These are phyloP conservation scores for Sclerotinia borealis DNA, from an alignment of 2,329 filamentous ascomycete species.

Conservation along the genomic window DNA sequence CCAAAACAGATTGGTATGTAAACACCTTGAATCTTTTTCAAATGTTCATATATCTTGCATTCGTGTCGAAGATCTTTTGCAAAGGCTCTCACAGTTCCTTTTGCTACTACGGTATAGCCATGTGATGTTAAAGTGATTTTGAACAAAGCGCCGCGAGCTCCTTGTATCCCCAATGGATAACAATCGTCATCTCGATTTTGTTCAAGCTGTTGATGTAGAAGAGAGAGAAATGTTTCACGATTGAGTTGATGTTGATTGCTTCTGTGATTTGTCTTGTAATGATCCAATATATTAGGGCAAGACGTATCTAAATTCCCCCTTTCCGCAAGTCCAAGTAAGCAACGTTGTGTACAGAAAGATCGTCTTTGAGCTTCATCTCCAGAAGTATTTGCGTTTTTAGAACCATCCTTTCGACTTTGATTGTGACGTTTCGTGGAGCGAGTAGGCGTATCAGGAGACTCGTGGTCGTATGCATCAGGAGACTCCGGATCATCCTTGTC, in stretches of 20 bases:
- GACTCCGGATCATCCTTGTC: background rate
- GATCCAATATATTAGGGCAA: background rate
- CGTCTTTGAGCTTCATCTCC: no score
- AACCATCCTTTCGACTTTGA: background rate
- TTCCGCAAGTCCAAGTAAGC: background rate
- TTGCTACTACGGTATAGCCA: background rate
- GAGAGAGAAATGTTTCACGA: background rate
- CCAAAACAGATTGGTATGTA: background rate
- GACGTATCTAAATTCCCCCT: background rate
- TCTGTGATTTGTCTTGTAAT: background rate
- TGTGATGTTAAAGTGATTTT: background rate
- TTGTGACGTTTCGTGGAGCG: background rate
- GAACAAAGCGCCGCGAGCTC: background rate
- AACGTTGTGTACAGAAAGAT: background rate
- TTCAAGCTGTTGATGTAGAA: constrained; percentile 1
- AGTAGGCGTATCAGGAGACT: background rate
- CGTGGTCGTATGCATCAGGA: background rate
- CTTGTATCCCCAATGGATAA: background rate
- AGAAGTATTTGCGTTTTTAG: background rate
- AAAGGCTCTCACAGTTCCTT: constrained; percentile 33
- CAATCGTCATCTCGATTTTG: background rate
- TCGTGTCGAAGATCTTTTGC: constrained; percentile 34
- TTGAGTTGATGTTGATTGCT: background rate
- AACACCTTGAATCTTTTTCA: constrained; percentile 22
- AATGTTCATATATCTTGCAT: constrained; percentile 32